Conservation (phyloP, 78 protist species). For the Dictyostelium purpureum region DNA sequence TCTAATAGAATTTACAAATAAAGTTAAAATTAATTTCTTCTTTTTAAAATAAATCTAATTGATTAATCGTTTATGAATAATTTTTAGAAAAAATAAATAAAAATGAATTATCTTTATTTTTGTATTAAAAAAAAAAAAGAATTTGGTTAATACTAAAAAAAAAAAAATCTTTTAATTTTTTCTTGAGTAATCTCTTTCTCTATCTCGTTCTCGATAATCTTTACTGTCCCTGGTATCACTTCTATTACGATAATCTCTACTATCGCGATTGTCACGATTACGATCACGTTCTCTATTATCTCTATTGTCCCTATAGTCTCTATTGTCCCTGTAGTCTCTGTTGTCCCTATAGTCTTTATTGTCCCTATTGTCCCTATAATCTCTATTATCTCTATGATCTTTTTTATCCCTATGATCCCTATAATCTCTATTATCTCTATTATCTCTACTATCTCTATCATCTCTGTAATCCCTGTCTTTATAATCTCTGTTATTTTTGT, state of each 20-base stretch:
- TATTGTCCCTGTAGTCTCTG: background rate
- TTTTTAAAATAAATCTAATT: too few species aligned
- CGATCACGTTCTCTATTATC: background rate
- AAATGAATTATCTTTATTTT: too few species aligned
- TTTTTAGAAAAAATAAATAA: too few species aligned
- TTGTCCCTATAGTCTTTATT: background rate
- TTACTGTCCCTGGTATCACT: background rate
- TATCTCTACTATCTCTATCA: background rate
- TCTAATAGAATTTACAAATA: too few species aligned
- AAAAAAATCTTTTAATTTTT: background rate
- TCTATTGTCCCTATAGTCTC: conserved; percentile 25
- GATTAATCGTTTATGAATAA: too few species aligned
- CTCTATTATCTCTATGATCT: background rate
- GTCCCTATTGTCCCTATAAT: background rate
- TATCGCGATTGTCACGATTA: background rate
- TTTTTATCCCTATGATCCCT: background rate
- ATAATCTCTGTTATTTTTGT: background rate
- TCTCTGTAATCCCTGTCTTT: background rate
- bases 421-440: background rate
- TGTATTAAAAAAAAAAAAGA: too few species aligned
- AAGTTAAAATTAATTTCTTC: too few species aligned
- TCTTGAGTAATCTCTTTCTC: conserved; percentile 29
- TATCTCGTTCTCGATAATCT: conserved; percentile 27
- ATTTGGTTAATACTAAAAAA: too few species aligned
- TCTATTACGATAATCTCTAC: background rate